These are phyloP conservation scores for Sonneratia alba DNA, from an alignment of 345 rosid species.

Conservation along the genomic window DNA sequence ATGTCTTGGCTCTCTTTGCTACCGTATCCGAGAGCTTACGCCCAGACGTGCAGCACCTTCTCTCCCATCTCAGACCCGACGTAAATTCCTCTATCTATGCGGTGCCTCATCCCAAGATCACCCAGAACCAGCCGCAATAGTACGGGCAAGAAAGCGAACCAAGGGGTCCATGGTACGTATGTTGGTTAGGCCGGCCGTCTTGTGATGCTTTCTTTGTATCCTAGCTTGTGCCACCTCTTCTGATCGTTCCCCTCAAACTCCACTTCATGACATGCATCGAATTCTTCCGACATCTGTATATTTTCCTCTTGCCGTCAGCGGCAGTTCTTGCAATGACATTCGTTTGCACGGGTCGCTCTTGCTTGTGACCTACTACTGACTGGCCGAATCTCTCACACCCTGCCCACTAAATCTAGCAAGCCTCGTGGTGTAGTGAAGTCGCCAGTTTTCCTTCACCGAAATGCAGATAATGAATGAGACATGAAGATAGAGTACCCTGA, in stretches of 20 bases:
- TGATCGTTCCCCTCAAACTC: background rate
- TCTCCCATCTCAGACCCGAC: conserved; percentile 75
- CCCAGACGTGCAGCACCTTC: conserved; percentile 78
- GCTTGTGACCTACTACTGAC: no score
- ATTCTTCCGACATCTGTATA: background rate
- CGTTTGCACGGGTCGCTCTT: no score
- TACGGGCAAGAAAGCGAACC: background rate
- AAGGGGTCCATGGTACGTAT: background rate
- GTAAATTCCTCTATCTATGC: conserved; percentile 68
- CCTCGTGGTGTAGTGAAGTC: no score
- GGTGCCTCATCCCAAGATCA: conserved; percentile 70
- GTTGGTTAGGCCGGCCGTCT: background rate
- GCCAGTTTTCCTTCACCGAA: no score
- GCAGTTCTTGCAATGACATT: no score
- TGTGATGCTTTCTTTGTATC: background rate
- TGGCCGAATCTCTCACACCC: no score
- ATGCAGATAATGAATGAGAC: no score
- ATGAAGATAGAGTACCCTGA: no score
- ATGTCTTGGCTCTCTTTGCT: conserved; percentile 58
- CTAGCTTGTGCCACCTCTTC: background rate
- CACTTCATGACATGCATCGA: background rate
- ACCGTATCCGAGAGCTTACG: conserved; percentile 62
- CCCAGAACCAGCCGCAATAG: conserved; percentile 24
- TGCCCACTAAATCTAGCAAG: no score
- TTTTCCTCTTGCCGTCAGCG: no score